Evolutionary conservation across 208 protist genomes (phyloP).

Genomic region (Acanthamoeba divionensis): DNA sequence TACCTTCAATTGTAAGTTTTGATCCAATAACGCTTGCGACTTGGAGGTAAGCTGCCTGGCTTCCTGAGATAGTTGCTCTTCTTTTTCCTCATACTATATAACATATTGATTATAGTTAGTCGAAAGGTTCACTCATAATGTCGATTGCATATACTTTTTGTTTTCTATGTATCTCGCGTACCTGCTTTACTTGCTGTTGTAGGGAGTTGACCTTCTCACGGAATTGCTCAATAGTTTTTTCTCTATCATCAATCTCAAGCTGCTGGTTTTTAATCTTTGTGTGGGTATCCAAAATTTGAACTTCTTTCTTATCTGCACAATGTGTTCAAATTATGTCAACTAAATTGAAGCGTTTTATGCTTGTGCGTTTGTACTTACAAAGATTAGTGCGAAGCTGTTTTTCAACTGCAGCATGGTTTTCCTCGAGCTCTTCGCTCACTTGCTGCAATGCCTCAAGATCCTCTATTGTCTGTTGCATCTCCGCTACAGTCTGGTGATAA

Average conservation of each 20-base stretch:
- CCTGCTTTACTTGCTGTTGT: conserved; percentile 3
- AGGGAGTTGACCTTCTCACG: conserved; percentile 47
- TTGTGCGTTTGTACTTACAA: background rate
- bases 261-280: conserved; percentile 51
- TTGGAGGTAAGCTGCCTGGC: conserved; percentile 25
- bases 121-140: too few relatives aligned
- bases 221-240: conserved; percentile 55
- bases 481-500: conserved; percentile 19
- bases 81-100: conserved; percentile 3
- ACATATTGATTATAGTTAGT: too few relatives aligned
- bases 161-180: too few relatives aligned
- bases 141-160: too few relatives aligned
- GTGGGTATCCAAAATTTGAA: conserved; percentile 27
- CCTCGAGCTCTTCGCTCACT: conserved; percentile 48
- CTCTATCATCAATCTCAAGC: conserved; percentile 31
- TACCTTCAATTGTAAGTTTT: conserved; percentile 52
- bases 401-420: conserved; percentile 47
- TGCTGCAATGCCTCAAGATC: conserved; percentile 51
- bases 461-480: conserved; percentile 26
- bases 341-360: too few relatives aligned
- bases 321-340: too few relatives aligned
- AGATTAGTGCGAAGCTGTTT: conserved; percentile 28
- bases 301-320: conserved; percentile 47
- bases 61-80: conserved; percentile 36
- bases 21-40: conserved; percentile 46